Evolutionary conservation across 2,329 filamentous ascomycete species (phyloP), one percentile per base, ranked within the genome.

Genomic region (Shiraia sp.): DNA sequence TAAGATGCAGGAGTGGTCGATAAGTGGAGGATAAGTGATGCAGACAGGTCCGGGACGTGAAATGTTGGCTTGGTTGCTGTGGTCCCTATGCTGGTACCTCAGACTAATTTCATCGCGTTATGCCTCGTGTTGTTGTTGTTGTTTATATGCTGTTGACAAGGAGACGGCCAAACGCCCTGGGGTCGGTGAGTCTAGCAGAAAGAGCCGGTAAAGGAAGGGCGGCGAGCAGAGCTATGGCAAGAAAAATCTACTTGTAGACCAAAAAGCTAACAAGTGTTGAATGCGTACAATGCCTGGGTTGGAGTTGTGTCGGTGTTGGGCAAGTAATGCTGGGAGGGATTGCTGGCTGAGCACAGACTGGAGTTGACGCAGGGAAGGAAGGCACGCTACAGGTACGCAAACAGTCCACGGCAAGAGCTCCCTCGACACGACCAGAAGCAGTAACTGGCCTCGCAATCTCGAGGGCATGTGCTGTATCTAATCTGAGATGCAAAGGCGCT

Each of bases 191-290:
- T 44, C 19, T 22, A 43, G 47, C 50, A 42, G 46, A 55, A 41
- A 32, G 32, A 30, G 49, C 59, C 46, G 51, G 53, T 59, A 65
- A 65, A 53, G 43, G 61, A 66, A 42, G 49, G 61, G 44, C 55
- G 49, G 58, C 55, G 44, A 45, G 52, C 48, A 48, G 51, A 51
- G 49, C 49, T 49, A 46, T 45, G 48, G 48, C 55, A 60, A 60
- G 51, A 49, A 51, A n/a, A 57, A 31, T 35, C 47, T 58, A 44
- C 38, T 52, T 40, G 51, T 51, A 40, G 51, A 49, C 58, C 59
- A 63, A 63, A 65, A 63, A 54, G 50, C 55, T 61, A 65, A 61
- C 58, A 62, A 58, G 55, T 58, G 55, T 57, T 57, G 56, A 59
- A 59, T 60, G 58, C 58, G 57, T 63, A 55, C 54, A 57, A 53